phyloP scores from a whole-genome alignment of 1,284 basidiomycete species.

The Trametes polyzona region DNA sequence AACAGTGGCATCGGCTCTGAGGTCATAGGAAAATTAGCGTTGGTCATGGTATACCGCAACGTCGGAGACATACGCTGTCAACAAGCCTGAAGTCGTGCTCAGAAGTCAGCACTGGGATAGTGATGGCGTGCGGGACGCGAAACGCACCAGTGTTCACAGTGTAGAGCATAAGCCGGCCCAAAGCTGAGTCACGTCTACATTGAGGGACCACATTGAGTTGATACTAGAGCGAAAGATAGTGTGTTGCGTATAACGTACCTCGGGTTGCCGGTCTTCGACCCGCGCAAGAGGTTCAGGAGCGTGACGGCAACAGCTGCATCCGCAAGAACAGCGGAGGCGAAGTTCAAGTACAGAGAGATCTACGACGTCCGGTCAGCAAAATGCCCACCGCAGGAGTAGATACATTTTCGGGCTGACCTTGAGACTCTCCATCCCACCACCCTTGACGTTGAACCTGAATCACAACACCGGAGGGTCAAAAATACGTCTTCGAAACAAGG shows the following conservation, averaged over 20 bases:
- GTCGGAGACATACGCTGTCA: neutral
- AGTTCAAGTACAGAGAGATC: constrained; percentile 11
- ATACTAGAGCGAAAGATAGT: neutral
- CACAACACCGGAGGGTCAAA: neutral
- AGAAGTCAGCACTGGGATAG: neutral
- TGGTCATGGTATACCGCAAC: neutral
- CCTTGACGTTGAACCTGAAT: neutral
- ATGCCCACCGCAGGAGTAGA: neutral
- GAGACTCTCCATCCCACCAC: neutral
- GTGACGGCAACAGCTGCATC: constrained; percentile 7
- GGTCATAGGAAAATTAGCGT: constrained; percentile 18
- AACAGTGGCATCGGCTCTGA: constrained; percentile 27
- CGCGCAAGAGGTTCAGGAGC: constrained; percentile 12
- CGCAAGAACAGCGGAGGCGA: constrained; percentile 13
- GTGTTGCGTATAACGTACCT: constrained; percentile 3
- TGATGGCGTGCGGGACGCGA: neutral
- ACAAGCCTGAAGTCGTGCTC: neutral
- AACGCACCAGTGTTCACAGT: constrained; percentile 28
- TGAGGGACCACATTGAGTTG: neutral
- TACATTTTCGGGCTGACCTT: neutral
- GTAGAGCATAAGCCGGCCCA: constrained; percentile 25
- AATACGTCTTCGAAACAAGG: too few relatives aligned
- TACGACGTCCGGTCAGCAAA: neutral
- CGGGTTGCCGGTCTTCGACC: constrained; percentile 15
- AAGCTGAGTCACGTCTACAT: constrained; percentile 24